Evolutionary conservation across 768 basidiomycete species (phyloP).

Genomic region (Boletus reticuloceps): DNA sequence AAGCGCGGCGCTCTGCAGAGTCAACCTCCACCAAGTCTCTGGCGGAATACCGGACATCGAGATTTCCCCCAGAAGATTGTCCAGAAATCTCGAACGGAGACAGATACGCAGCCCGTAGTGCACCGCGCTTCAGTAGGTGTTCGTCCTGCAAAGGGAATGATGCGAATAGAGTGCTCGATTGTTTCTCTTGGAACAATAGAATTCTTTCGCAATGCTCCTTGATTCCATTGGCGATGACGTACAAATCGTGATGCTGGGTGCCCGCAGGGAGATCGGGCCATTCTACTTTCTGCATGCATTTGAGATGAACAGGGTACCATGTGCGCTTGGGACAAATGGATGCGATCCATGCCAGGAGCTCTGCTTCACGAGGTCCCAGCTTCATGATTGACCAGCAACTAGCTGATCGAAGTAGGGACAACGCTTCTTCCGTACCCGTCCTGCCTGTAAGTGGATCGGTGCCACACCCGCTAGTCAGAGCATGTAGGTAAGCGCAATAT

Average conservation of each 20-base stretch:
- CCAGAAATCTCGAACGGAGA: conserved; percentile 6
- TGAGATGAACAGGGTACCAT: conserved; percentile 39
- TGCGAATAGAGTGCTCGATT: not conserved
- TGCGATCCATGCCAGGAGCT: conserved; percentile 33
- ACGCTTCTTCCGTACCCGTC: conserved; percentile 44
- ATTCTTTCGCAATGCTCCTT: conserved; percentile 23
- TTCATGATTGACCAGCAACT: conserved; percentile 39
- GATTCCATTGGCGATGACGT: conserved; percentile 25
- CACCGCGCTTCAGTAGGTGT: conserved; percentile 18
- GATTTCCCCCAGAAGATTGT: not conserved
- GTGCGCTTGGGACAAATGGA: conserved; percentile 33
- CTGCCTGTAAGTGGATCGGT: conserved; percentile 44
- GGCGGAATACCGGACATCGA: conserved; percentile 11
- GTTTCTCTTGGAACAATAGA: conserved; percentile 6
- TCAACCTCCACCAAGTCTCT: conserved; percentile 4
- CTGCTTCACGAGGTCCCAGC: conserved; percentile 27
- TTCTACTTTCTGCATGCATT: conserved; percentile 39
- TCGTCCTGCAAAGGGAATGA: conserved; percentile 2
- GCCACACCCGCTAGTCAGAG: conserved; percentile 40
- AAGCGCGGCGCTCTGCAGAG: conserved; percentile 12
- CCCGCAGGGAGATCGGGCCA: conserved; percentile 25
- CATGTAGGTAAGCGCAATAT: conserved; percentile 44
- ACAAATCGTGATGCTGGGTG: conserved; percentile 34
- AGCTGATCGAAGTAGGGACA: conserved; percentile 38
- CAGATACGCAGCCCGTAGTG: conserved; percentile 8